phyloP scores from a whole-genome alignment of 1,284 basidiomycete genomes.

The Inonotus hispidus region DNA sequence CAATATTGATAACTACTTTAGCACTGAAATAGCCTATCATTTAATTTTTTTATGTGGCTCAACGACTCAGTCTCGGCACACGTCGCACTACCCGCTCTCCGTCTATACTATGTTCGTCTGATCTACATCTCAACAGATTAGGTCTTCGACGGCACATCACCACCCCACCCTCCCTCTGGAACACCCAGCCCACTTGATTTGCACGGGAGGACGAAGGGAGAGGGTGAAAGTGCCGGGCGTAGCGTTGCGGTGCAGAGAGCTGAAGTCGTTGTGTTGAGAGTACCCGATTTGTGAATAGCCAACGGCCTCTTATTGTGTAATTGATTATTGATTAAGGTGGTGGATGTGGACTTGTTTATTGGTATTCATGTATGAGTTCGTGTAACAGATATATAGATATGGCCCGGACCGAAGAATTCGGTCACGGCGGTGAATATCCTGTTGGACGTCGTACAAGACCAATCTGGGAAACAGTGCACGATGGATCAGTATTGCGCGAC shows the following conservation, averaged over 20 bases:
- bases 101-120: conserved; percentile 52
- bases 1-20: too few species aligned
- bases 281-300: conserved; percentile 76
- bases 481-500: conserved; percentile 89
- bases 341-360: too few species aligned
- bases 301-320: too few species aligned
- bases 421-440: conserved; percentile 79
- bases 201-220: conserved; percentile 73
- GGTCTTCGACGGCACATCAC: conserved; percentile 80
- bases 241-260: conserved; percentile 40
- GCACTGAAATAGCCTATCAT: too few species aligned
- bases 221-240: conserved; percentile 66
- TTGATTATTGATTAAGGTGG: too few species aligned
- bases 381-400: conserved; percentile 47
- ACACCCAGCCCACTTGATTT: conserved; percentile 70
- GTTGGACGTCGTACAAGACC: conserved; percentile 71
- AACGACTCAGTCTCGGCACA: conserved; percentile 62
- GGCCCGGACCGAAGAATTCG: conserved; percentile 68
- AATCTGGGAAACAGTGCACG: conserved; percentile 71
- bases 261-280: conserved; percentile 60
- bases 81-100: conserved; percentile 54
- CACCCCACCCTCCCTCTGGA: conserved; percentile 66
- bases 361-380: too few species aligned
- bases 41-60: too few species aligned
- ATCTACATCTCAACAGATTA: conserved; percentile 84